Evolutionary conservation across 176 grass and related monocot species (phyloP), one percentile per base, ranked within the genome.

Genomic region (Triticum urartu): DNA sequence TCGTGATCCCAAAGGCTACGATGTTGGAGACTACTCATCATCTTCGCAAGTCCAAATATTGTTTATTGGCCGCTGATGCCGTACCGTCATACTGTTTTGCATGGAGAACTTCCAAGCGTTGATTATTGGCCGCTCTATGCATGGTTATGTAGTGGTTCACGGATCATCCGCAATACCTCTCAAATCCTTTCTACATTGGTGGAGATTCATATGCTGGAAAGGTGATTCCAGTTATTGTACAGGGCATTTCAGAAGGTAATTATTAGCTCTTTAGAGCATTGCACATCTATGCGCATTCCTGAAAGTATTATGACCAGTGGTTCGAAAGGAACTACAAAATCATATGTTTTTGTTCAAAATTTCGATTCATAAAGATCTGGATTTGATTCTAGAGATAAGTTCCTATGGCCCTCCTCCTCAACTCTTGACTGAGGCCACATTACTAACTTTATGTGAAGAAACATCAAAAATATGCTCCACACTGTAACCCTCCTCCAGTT

Each of bases 181-280:
- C 71, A 15, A 85, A 96, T 84, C 81, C 82, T 59, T 87, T 96
- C 78, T 92, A 96, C 17, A 4, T 96, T 64, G 84, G 76, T 10
- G 91, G 91, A 28, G 87, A 91, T 81, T 95, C 94, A 21, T 95
- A 95, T 30, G 85, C 64, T 28, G 91, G 89, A 35, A 93, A 91
- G 59, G 78, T 89, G 61, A 74, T 47, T 64, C 91, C 89, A 17
- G 32, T 88, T 3, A 62, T 93, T 5, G 75, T 64, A 7, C 52
- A 96, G 5, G 26, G 83, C 24, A 62, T 96, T 84, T 84, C 89
- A 48, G 50, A 91, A 86, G 91, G 91, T 30, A 30, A 30, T 30
- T 30, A 2, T 30, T 30, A 36, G 0, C 40, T 74, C 40, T 25
- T 74, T 25, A 39, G 2, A 72, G 8, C 9, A 71, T 38, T 43